These are phyloP conservation scores for Phoenix roebelenii DNA, from an alignment of 176 grass and related monocot species.

Conservation along the genomic window DNA sequence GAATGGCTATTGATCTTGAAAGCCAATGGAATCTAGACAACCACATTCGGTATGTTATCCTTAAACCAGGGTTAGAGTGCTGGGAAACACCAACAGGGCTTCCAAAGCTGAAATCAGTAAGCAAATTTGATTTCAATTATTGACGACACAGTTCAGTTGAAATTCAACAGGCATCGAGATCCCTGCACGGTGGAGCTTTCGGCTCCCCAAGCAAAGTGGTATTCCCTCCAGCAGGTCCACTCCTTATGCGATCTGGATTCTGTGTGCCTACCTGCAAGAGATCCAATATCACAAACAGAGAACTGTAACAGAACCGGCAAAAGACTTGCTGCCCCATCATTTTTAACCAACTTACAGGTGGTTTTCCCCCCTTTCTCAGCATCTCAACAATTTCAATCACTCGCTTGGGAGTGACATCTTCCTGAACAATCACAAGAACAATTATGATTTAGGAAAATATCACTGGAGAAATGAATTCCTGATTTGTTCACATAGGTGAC, in stretches of 20 bases:
- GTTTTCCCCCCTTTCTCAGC: slow-evolving; percentile 76
- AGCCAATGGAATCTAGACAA: no score
- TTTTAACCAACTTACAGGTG: slow-evolving; percentile 50
- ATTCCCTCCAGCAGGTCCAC: slow-evolving; percentile 76
- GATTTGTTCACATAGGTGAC: no score
- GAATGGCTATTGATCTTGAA: no score
- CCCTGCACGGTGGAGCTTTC: slow-evolving; percentile 75
- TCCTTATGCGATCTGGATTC: slow-evolving; percentile 58
- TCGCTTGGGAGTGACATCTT: slow-evolving; percentile 77
- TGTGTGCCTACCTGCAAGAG: slow-evolving; percentile 63
- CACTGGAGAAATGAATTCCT: no score
- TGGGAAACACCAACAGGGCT: no score
- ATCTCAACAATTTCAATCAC: slow-evolving; percentile 87
- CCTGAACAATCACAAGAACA: slow-evolving; percentile 27
- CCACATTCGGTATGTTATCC: no score
- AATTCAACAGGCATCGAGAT: slow-evolving; percentile 84
- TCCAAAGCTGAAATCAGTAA: no score
- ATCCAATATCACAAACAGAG: background rate
- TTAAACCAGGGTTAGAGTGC: no score
- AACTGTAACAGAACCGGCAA: background rate
- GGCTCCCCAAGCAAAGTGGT: slow-evolving; percentile 64
- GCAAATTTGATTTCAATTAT: slow-evolving; percentile 11
- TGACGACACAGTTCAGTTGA: slow-evolving; percentile 25
- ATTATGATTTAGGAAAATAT: no score
- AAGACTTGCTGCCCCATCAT: background rate